Evolutionary conservation across 2,329 filamentous ascomycete species (phyloP), one percentile per base, ranked within the genome.

Genomic region (Colletotrichum cordylinicola): DNA sequence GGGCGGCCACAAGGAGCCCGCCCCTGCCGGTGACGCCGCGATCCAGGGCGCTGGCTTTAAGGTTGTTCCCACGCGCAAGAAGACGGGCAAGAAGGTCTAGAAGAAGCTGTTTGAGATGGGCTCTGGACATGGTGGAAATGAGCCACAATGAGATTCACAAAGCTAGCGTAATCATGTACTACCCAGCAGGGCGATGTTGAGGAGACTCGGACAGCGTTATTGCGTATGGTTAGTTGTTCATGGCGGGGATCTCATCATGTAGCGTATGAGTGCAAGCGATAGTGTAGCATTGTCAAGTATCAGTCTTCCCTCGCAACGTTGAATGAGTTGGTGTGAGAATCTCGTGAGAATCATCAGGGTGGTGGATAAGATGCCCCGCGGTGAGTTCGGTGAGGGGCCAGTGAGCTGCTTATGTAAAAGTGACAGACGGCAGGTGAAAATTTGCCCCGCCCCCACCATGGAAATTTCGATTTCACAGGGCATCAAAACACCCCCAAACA

Each of bases 1-100:
- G 89, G 94, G 94, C 65, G 86, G 87, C 70, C 86, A 87, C 72
- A 88, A 87, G 77, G 89, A 90, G 37, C 87, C 64, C 84, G 86
- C 79, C 83, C 83, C 82, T 84, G 81, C 85, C 79, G 81, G 81
- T 16, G 80, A 85, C 13, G 80, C 84, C 8, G 78, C 55, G 35
- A 82, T 86, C n/a, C 83, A 86, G 58, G 91, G 89, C 29, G 90
- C 93, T 12, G 91, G 91, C 66, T 98, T 98, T 88, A 97, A 97
- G 88, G 95, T 98, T 69, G 96, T 98, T 13, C 92, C 95, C 16
- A 91, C 93, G 78, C 96, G 97, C 85, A 98, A 98, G 92, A 98
- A 98, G 91, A 93, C 90, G 79, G 92, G 94, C 82, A 94, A 94
- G 88, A 95, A 93, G 89, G 67, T 58, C 55, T 93, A 87, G 81